phyloP scores from a whole-genome alignment of 176 grass and related monocot genomes.

The Ensete glaucum region DNA sequence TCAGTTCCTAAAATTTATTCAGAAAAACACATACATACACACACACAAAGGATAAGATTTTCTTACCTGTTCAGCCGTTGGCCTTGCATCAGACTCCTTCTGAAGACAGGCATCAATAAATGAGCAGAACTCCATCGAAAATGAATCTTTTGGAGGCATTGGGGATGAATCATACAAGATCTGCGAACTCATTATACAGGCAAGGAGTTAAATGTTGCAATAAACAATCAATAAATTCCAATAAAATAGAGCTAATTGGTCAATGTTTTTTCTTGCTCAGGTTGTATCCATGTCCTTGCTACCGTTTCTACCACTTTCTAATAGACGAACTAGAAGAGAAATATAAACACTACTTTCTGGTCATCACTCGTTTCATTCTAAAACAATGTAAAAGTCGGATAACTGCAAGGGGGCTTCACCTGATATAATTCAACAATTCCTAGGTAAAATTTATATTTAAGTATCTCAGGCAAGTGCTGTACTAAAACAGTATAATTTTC shows the following conservation, averaged over 20 bases:
- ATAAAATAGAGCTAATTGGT: background rate
- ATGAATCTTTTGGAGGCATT: conserved; percentile 50
- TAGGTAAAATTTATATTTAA: too few relatives aligned
- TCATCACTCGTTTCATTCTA: too few relatives aligned
- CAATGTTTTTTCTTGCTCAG: background rate
- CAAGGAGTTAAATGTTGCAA: conserved; percentile 6
- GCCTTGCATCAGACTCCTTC: conserved; percentile 72
- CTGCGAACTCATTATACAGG: conserved; percentile 31
- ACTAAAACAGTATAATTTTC: too few relatives aligned
- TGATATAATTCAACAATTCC: too few relatives aligned
- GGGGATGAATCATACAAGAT: conserved; percentile 88
- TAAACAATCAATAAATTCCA: background rate
- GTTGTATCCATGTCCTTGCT: background rate
- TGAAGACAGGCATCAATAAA: conserved; percentile 84
- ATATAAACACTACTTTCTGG: too few relatives aligned
- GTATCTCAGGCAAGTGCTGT: too few relatives aligned
- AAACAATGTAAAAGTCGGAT: too few relatives aligned
- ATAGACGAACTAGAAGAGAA: background rate
- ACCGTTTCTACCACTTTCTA: background rate
- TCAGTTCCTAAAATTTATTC: background rate
- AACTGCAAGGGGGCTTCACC: too few relatives aligned
- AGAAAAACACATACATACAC: background rate
- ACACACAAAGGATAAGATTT: background rate
- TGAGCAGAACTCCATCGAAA: conserved; percentile 74
- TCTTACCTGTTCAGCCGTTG: conserved; percentile 57